These are phyloP conservation scores for Xylariaceae sp. DNA, from an alignment of 2,329 filamentous ascomycete species.

Conservation along the genomic window DNA sequence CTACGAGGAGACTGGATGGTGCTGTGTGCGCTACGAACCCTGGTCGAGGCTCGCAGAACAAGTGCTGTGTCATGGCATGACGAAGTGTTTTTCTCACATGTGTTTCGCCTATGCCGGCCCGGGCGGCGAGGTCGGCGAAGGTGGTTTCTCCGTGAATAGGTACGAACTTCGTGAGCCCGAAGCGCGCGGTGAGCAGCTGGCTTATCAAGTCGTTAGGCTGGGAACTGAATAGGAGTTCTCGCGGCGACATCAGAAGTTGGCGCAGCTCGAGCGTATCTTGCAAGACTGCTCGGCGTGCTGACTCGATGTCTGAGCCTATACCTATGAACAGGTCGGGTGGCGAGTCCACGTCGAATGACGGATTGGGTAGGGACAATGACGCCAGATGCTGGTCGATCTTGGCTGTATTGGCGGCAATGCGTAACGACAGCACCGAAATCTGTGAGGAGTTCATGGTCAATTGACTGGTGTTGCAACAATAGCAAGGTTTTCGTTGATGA, in stretches of 20 bases:
- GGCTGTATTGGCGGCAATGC: not conserved
- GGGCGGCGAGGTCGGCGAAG: not conserved
- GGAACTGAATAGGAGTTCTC: not conserved
- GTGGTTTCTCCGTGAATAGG: not conserved
- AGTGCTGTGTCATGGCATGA: not conserved
- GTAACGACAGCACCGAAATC: not conserved
- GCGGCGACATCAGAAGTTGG: not conserved
- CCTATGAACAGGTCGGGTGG: not conserved
- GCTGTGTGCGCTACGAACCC: not conserved
- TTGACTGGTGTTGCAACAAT: no score
- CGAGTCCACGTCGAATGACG: not conserved
- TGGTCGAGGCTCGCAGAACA: not conserved
- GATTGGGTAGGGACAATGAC: not conserved
- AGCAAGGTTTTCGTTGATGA: no score
- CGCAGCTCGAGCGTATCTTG: not conserved
- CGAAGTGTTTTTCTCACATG: not conserved
- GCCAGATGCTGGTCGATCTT: not conserved
- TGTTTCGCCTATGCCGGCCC: not conserved
- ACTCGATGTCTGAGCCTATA: not conserved
- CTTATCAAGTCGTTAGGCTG: not conserved
- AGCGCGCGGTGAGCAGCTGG: not conserved
- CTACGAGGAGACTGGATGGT: not conserved
- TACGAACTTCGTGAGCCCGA: not conserved
- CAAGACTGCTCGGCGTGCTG: not conserved
- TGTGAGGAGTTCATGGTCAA: no score